phyloP scores from a whole-genome alignment of 1,284 basidiomycete genomes.

The Irpex lacteus region DNA sequence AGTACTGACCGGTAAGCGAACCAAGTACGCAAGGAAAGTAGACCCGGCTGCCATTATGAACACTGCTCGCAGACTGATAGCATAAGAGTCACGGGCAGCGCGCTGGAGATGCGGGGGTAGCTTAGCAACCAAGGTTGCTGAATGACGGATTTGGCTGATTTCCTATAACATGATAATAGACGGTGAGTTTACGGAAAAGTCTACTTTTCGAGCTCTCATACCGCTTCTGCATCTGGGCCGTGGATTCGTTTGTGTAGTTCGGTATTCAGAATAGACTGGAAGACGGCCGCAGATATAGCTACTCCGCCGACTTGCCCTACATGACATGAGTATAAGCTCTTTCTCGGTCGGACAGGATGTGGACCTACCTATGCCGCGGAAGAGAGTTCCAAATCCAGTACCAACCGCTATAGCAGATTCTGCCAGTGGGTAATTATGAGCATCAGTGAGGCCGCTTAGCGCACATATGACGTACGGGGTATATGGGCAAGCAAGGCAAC shows the following conservation, averaged over 20 bases:
- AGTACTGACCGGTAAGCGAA: conserved; percentile 57
- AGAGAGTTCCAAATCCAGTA: conserved; percentile 79
- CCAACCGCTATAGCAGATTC: conserved; percentile 72
- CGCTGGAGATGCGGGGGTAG: conserved; percentile 61
- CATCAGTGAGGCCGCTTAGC: background rate
- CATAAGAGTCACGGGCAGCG: conserved; percentile 71
- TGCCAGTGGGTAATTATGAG: conserved; percentile 16
- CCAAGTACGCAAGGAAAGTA: conserved; percentile 62
- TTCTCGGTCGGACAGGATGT: too few species aligned
- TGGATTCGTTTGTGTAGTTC: conserved; percentile 66
- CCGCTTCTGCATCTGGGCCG: conserved; percentile 57
- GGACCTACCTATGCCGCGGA: conserved; percentile 63
- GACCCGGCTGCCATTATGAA: conserved; percentile 70
- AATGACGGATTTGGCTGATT: conserved; percentile 70
- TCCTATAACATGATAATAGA: conserved; percentile 36
- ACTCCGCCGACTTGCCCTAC: conserved; percentile 83
- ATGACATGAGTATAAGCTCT: background rate
- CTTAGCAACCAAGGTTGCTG: conserved; percentile 55
- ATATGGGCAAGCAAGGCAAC: conserved; percentile 75
- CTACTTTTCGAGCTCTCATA: conserved; percentile 21
- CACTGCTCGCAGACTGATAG: conserved; percentile 61
- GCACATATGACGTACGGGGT: conserved; percentile 43
- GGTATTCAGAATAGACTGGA: conserved; percentile 65
- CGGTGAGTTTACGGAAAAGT: too few species aligned
- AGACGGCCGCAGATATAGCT: conserved; percentile 75